These are phyloP conservation scores for Spergularia bocconei DNA, from an alignment of 148 eudicot genomes.

Conservation along the genomic window DNA sequence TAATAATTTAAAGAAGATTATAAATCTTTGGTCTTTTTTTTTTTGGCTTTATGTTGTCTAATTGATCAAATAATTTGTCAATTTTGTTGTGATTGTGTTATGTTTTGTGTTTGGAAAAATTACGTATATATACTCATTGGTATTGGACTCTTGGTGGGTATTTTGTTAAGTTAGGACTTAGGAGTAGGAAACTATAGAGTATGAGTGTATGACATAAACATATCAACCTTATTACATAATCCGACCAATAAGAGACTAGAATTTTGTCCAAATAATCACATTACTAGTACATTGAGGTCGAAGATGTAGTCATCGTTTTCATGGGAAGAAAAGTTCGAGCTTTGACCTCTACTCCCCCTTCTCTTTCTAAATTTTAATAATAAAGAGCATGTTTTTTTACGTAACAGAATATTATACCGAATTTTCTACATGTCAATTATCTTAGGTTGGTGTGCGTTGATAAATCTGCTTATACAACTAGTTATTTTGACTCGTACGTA, in stretches of 20 bases:
- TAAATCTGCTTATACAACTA: no score
- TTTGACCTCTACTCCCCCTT: neutral
- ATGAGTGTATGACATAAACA: neutral
- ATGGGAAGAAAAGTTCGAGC: neutral
- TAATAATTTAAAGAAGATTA: neutral
- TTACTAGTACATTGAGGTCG: neutral
- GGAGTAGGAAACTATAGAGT: neutral
- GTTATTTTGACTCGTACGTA: no score
- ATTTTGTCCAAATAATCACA: neutral
- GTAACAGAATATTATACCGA: no score
- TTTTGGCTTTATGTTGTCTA: no score
- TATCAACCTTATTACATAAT: neutral
- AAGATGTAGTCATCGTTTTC: neutral
- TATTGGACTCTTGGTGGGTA: no score
- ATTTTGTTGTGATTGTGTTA: no score
- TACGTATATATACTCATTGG: no score
- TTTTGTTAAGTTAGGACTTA: neutral
- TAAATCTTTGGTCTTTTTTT: no score
- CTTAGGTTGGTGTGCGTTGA: no score
- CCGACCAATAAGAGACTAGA: neutral
- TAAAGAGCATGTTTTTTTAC: neutral
- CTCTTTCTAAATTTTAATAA: neutral
- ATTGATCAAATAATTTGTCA: no score
- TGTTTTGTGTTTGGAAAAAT: no score
- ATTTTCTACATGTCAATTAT: no score